Evolutionary conservation across 108 stramenopile species (phyloP).

Genomic region (Nannochloropsis gaditana): DNA sequence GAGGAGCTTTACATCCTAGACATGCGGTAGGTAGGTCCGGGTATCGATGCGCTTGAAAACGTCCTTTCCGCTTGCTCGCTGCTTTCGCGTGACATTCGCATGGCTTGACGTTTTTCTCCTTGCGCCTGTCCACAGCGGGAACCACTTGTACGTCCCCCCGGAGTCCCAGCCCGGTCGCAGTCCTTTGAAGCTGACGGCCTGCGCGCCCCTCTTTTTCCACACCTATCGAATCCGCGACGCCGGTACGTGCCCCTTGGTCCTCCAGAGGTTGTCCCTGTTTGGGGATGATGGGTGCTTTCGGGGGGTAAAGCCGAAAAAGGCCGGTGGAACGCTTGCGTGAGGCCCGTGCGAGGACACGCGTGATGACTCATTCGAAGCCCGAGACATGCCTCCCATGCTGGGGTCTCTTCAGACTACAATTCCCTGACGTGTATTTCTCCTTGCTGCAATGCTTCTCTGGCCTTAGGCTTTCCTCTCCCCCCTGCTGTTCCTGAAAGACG

Average conservation of each 20-base stretch:
- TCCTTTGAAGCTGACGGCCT: slow-evolving; percentile 65
- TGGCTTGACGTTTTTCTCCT: not conserved
- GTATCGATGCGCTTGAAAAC: not conserved
- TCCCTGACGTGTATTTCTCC: not conserved
- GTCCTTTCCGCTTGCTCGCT: not conserved
- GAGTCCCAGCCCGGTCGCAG: not conserved
- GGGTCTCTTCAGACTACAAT: slow-evolving; percentile 32
- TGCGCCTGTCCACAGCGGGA: not conserved
- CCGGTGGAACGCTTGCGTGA: too few relatives aligned
- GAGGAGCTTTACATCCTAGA: slow-evolving; percentile 83
- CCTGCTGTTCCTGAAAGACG: not conserved
- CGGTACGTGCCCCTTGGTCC: slow-evolving; percentile 44
- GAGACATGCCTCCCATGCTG: not conserved
- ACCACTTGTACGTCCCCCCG: not conserved
- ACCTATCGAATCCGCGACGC: slow-evolving; percentile 64
- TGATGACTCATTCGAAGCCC: slow-evolving; percentile 24
- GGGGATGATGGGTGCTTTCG: too few relatives aligned
- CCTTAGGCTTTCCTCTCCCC: not conserved
- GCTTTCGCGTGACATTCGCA: not conserved
- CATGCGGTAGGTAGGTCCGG: not conserved
- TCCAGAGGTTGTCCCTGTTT: too few relatives aligned
- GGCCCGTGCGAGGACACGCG: too few relatives aligned
- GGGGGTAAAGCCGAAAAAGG: too few relatives aligned
- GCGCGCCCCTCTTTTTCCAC: slow-evolving; percentile 82
- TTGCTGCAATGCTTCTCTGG: not conserved